These are phyloP conservation scores for Pseudocercospora fuligena DNA, from an alignment of 2,329 filamentous ascomycete genomes.

Conservation along the genomic window DNA sequence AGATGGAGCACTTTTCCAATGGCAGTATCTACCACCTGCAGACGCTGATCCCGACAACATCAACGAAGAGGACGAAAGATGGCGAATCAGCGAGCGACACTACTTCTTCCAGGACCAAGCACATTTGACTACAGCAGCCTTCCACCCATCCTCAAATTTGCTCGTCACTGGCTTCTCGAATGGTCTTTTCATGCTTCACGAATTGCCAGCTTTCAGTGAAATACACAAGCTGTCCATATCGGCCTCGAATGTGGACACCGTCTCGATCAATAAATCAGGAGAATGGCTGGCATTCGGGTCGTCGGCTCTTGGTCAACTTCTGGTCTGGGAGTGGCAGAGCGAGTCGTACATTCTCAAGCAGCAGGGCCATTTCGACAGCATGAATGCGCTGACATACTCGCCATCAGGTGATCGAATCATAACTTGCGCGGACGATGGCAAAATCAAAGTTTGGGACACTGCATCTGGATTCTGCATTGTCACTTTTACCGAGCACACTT, in stretches of 20 bases:
- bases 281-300: constrained; percentile 98
- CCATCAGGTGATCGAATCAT: constrained; percentile 92
- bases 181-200: constrained; percentile 90
- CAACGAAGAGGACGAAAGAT: constrained; percentile 71
- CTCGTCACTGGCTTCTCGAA: constrained; percentile 96
- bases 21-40: constrained; percentile 75
- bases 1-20: constrained; percentile 94
- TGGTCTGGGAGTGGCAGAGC: constrained; percentile 99
- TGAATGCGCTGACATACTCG: constrained; percentile 91
- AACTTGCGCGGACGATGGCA: constrained; percentile 93
- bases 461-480: constrained; percentile 97
- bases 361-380: constrained; percentile 93
- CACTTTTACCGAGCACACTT: constrained; percentile 96
- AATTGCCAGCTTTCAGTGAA: constrained; percentile 92
- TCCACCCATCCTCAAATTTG: constrained; percentile 84
- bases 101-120: constrained; percentile 93
- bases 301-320: constrained; percentile 89
- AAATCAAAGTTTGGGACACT: constrained; percentile 98
- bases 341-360: constrained; percentile 99
- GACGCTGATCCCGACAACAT: constrained; percentile 56
- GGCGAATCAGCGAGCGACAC: constrained; percentile 88
- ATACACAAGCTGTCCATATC: constrained; percentile 95
- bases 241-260: constrained; percentile 93
- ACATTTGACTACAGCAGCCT: constrained; percentile 86
- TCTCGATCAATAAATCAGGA: constrained; percentile 90